A percentile compares a stretch with the other conserved stretches of the same genome.
phyloP scores from a whole-genome alignment of 1,284 basidiomycete species.

The Sanghuangporus baumii region DNA sequence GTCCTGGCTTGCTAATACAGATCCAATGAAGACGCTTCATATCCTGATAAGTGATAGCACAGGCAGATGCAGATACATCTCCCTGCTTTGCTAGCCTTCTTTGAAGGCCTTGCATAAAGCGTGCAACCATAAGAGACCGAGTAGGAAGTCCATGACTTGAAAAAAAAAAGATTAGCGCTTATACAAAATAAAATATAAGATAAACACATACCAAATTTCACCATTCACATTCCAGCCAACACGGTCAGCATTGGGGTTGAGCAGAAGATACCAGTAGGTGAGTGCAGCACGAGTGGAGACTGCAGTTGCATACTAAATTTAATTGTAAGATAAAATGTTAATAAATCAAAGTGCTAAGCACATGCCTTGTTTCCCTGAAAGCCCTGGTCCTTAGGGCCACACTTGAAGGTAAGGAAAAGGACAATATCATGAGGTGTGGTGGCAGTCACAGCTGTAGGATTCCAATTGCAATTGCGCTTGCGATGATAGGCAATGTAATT shows the following conservation, averaged over 20 bases:
- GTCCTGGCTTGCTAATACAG: slow-evolving; percentile 13
- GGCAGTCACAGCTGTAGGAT: slow-evolving; percentile 7
- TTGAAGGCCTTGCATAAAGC: slow-evolving; percentile 23
- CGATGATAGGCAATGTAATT: slow-evolving; percentile 11
- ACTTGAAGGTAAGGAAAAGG: slow-evolving; percentile 17
- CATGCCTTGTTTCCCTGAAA: slow-evolving; percentile 18
- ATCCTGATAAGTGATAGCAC: slow-evolving; percentile 20
- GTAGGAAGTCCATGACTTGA: too few species aligned
- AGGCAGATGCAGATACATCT: slow-evolving; percentile 22
- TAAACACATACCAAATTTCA: not conserved
- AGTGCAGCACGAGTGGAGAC: slow-evolving; percentile 24
- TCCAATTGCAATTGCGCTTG: slow-evolving; percentile 1
- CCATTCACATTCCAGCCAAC: slow-evolving; percentile 20
- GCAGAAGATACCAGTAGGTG: slow-evolving; percentile 19
- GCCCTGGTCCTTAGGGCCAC: slow-evolving; percentile 12
- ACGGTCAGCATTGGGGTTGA: slow-evolving; percentile 19
- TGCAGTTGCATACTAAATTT: slow-evolving; percentile 21
- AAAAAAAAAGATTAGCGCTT: too few species aligned
- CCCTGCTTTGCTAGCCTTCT: slow-evolving; percentile 22
- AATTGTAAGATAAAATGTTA: not conserved
- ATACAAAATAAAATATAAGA: too few species aligned
- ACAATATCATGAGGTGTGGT: slow-evolving; percentile 17
- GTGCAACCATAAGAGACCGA: too few species aligned
- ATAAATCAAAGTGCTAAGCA: not conserved
- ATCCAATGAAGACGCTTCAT: slow-evolving; percentile 21